These are phyloP conservation scores for Ceratocystis cubensis DNA, from an alignment of 2,329 filamentous ascomycete species.

Conservation along the genomic window DNA sequence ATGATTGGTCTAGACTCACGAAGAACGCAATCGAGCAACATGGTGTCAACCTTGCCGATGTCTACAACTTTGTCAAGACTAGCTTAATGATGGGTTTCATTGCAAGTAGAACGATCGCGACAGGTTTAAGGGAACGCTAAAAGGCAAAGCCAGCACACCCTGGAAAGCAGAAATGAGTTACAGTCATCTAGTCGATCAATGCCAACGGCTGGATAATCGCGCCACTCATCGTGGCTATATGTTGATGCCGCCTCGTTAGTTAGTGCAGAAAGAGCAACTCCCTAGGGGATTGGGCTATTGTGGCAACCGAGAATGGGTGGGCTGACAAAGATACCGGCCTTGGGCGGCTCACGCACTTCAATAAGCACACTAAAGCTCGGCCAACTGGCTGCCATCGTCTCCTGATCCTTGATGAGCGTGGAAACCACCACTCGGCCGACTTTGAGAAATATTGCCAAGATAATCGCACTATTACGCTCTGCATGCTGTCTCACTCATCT, in stretches of 20 bases:
- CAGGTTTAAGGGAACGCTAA: too few species aligned
- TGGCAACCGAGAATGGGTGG: not conserved
- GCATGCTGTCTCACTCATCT: not conserved
- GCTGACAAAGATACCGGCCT: not conserved
- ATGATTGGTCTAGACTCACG: too few species aligned
- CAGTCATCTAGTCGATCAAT: too few species aligned
- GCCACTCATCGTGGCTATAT: not conserved
- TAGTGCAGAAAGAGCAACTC: not conserved
- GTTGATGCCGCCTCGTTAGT: not conserved
- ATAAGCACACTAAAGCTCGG: not conserved
- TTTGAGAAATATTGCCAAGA: not conserved
- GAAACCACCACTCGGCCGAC: not conserved
- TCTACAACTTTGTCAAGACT: too few species aligned
- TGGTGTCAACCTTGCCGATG: too few species aligned
- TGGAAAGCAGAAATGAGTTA: too few species aligned
- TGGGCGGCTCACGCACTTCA: not conserved
- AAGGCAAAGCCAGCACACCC: too few species aligned
- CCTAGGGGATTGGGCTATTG: not conserved
- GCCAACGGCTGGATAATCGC: too few species aligned
- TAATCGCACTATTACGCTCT: not conserved
- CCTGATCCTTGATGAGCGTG: not conserved
- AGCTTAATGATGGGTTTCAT: too few species aligned
- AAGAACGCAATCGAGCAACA: too few species aligned
- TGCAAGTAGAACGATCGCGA: too few species aligned
- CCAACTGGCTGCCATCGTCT: not conserved